These are phyloP conservation scores for Globisporangium lucens DNA, from an alignment of 352 stramenopile species.

Conservation along the genomic window DNA sequence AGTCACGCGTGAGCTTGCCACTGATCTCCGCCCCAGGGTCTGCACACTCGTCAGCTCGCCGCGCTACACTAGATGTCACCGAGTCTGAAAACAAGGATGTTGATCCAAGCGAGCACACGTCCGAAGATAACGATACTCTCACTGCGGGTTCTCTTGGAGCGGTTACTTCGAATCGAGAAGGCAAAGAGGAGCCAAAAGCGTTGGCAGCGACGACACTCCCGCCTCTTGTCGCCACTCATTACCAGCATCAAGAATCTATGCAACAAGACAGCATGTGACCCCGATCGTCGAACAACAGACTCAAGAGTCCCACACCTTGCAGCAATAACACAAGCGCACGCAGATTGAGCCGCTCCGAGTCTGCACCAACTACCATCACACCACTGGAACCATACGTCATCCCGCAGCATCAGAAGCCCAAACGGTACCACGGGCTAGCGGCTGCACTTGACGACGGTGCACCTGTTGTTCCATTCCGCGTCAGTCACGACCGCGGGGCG, in stretches of 20 bases:
- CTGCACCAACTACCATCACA: slow-evolving; percentile 34
- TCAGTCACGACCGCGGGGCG: slow-evolving; percentile 34
- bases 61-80: background rate
- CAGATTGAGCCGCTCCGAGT: slow-evolving; percentile 38
- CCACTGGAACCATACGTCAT: slow-evolving; percentile 7
- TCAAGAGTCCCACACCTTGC: background rate
- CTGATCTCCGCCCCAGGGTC: background rate
- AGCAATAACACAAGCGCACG: slow-evolving; percentile 1
- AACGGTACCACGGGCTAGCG: slow-evolving; percentile 40
- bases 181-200: background rate
- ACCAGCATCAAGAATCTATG: background rate
- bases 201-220: background rate
- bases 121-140: background rate
- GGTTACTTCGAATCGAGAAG: background rate
- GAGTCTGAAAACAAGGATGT: background rate
- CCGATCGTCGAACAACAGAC: background rate
- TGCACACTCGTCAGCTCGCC: background rate
- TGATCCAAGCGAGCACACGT: background rate
- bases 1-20: background rate
- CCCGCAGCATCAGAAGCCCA: slow-evolving; percentile 23
- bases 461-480: slow-evolving; percentile 23
- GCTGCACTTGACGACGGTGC: slow-evolving; percentile 27
- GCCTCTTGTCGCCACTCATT: background rate
- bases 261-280: background rate
- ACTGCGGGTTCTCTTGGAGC: background rate